These are phyloP conservation scores for Exserohilum turcica DNA, from an alignment of 2,329 filamentous ascomycete genomes.

Conservation along the genomic window DNA sequence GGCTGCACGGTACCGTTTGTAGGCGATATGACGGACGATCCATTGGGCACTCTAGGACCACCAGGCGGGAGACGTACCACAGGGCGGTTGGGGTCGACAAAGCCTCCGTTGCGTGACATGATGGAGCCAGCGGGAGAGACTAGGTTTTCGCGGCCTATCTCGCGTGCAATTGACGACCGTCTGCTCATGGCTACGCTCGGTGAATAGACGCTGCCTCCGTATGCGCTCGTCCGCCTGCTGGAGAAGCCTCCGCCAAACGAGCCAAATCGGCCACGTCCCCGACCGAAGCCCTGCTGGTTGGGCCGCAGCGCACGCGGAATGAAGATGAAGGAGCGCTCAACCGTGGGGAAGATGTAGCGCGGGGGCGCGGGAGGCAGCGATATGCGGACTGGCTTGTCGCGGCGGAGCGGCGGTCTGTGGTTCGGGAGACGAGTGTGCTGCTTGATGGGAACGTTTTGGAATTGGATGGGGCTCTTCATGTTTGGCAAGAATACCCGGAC, in stretches of 20 bases:
- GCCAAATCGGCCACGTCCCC: conserved; percentile 72
- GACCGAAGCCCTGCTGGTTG: conserved; percentile 78
- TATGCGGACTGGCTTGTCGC: conserved; percentile 95
- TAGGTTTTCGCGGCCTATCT: conserved; percentile 71
- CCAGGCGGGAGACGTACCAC: conserved; percentile 82
- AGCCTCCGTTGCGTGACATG: conserved; percentile 67
- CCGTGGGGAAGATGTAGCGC: conserved; percentile 87
- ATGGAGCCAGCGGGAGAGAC: conserved; percentile 82
- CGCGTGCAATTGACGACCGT: conserved; percentile 76
- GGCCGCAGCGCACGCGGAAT: conserved; percentile 92
- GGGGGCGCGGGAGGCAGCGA: conserved; percentile 80
- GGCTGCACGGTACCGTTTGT: conserved; percentile 50
- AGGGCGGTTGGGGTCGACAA: conserved; percentile 68
- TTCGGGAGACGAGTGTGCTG: conserved; percentile 94
- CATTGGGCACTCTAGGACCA: conserved; percentile 45
- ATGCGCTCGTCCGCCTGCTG: conserved; percentile 79
- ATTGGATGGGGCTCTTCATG: conserved; percentile 72
- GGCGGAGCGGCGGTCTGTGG: conserved; percentile 87
- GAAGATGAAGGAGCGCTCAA: conserved; percentile 94
- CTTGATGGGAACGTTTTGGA: conserved; percentile 78
- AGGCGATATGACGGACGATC: conserved; percentile 39
- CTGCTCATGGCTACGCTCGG: conserved; percentile 88
- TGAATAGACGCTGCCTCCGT: conserved; percentile 79
- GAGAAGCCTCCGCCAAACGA: conserved; percentile 67
- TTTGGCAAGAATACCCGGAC: conserved; percentile 80